Base-by-base conservation (phyloP, 495 filamentous ascomycete species). In the Penicillium daleae region DNA sequence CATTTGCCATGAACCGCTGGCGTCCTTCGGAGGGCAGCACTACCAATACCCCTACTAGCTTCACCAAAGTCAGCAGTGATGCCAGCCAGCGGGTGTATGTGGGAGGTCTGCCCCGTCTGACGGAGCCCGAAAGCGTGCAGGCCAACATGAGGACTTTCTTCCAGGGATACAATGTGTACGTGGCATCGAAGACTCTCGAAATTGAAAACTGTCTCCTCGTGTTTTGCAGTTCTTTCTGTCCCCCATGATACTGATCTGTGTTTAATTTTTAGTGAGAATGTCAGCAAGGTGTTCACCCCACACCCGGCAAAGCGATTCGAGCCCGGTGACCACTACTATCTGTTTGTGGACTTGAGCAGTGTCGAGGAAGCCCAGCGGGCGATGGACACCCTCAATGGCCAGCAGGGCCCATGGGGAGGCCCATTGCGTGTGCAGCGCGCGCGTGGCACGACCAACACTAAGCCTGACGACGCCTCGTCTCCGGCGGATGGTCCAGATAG, bases 261-360 rank as follows among this genome's bases (percentile, higher is more conserved):
- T 50, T 39, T 5, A 6, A 33, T 31, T 51, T 61, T 60, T 62
- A 76, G 70, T 55, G 78, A 86, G 65, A 81, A 84, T 24, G 80
- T 90, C 50, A 87, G 85, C 81, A 89, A 90, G 75, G 75, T 88
- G 44, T 83, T 89, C 62, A 74, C 82, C 15, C 84, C 85, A 17
- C 85, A 86, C 65, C 77, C 80, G 2, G 80, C 82, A 17, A 81
- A 82, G 56, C 72, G 76, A 37, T 74, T 79, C 29, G 78, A 80
- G 40, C 74, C 81, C 0, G 86, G 85, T 60, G 81, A 86, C 63
- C 82, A 88, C 67, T 84, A 90, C 74, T 89, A 87, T 74, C 83
- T 86, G 63, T 90, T 90, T 66, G 85, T 90, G 21, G 88, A 90
- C 68, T 82, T 90, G 54, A 68, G 71, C 48, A 84, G 75, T 56